A percentile compares a stretch with the other conserved stretches of the same genome.
phyloP scores from a whole-genome alignment of 148 eudicot genomes.

The Arctostaphylos glauca region DNA sequence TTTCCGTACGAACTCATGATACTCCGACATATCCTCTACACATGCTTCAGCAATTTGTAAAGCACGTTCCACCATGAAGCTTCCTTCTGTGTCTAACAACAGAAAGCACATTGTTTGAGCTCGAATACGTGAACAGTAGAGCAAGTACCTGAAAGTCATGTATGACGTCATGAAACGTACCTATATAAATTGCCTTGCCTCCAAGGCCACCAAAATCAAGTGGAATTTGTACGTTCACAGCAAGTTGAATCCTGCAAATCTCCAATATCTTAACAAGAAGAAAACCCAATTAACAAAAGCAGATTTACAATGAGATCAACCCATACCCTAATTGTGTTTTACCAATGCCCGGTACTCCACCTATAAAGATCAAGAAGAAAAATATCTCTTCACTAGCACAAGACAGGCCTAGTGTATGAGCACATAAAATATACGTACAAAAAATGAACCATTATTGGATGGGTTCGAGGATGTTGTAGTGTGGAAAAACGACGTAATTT shows the following conservation, averaged over 20 bases:
- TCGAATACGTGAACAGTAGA: slow-evolving; percentile 15
- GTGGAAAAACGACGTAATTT: too few species aligned
- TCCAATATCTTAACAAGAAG: slow-evolving; percentile 12
- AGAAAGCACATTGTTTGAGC: slow-evolving; percentile 19
- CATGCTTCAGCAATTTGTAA: slow-evolving; percentile 93
- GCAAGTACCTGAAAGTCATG: slow-evolving; percentile 1
- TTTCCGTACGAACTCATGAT: slow-evolving; percentile 36
- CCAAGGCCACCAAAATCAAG: slow-evolving; percentile 73
- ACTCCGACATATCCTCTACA: slow-evolving; percentile 58
- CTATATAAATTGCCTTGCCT: slow-evolving; percentile 87
- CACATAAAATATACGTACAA: background rate
- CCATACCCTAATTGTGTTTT: slow-evolving; percentile 92
- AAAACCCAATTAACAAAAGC: background rate
- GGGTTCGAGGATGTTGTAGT: too few species aligned
- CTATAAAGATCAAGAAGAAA: slow-evolving; percentile 34
- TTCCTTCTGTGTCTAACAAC: slow-evolving; percentile 86
- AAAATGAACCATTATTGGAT: background rate
- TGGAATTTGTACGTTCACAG: slow-evolving; percentile 89
- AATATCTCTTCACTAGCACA: slow-evolving; percentile 12
- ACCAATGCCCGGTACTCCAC: slow-evolving; percentile 97
- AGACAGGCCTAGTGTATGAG: background rate
- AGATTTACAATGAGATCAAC: slow-evolving; percentile 5
- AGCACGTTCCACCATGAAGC: slow-evolving; percentile 97
- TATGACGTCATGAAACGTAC: slow-evolving; percentile 34
- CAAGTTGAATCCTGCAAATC: slow-evolving; percentile 88